Conservation (phyloP, 2,329 filamentous ascomycete genomes). For the Pseudogymnoascus sp. region DNA sequence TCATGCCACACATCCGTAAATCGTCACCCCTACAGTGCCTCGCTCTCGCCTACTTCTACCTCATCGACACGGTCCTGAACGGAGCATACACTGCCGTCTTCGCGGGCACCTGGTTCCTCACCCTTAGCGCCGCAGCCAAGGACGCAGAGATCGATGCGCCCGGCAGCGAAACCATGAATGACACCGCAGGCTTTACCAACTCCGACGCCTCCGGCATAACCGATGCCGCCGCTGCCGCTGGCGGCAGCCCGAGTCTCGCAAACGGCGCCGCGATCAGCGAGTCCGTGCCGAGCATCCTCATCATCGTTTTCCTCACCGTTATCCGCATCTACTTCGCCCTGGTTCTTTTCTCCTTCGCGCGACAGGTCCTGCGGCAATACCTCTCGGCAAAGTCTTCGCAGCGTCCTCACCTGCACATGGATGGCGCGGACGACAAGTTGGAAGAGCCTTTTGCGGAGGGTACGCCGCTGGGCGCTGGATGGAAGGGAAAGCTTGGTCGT, state of each 20-base stretch:
- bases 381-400: conserved; percentile 32
- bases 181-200: conserved; percentile 57
- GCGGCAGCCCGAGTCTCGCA: conserved; percentile 41
- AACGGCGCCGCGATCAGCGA: conserved; percentile 58
- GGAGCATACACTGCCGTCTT: conserved; percentile 75
- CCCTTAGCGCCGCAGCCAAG: conserved; percentile 37
- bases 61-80: conserved; percentile 75
- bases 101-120: conserved; percentile 76
- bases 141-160: conserved; percentile 35
- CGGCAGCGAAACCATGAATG: conserved; percentile 38
- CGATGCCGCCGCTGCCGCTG: conserved; percentile 30
- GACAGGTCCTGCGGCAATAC: conserved; percentile 65
- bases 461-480: conserved; percentile 68
- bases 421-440: conserved; percentile 39
- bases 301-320: conserved; percentile 66
- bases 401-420: conserved; percentile 26
- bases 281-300: conserved; percentile 65
- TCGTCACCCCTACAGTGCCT: conserved; percentile 73
- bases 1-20: conserved; percentile 72
- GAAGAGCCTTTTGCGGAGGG: conserved; percentile 63
- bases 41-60: conserved; percentile 75
- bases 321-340: conserved; percentile 77
- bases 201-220: conserved; percentile 38
- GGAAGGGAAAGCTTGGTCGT: conserved; percentile 71
- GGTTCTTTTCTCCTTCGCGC: conserved; percentile 74